Base-by-base conservation (phyloP, 106 monocot species). In the Dendrobium chrysotoxum region DNA sequence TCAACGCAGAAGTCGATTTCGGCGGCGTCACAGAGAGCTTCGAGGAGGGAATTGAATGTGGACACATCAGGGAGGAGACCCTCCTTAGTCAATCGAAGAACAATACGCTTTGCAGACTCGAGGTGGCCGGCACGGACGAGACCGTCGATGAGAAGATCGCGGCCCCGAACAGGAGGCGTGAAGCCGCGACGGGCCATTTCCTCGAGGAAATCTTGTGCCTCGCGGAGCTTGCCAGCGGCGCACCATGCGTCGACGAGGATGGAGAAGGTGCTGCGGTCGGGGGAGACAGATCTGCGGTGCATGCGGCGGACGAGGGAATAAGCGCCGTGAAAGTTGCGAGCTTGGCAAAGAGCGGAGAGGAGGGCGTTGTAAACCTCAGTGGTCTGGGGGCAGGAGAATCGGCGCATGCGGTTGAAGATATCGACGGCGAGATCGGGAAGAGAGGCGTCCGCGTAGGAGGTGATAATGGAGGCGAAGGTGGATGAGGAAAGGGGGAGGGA, bases 221-320 rank as follows among this genome's bases (percentile, higher is more conserved):
- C 99, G 23, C 86, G 61, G 67, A 99, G 85, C 88, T 93, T 95
- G 7, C 95, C 99, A 7, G 91, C 89, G 12, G 88, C 80, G 78
- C 99, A 99, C 99, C 99, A 99, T 12, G 86, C 92, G 66, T 85
- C 82, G 80, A 99, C 95, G 44, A 99, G 91, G 47, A 86, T 82
- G 46, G 88, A 75, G 78, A 91, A 99, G 30, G 99, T 95, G 26
- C 58, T 23, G 58, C 90, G 84, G 79, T 93, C 88, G 31, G 88
- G 91, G 30, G 80, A 68, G 15, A 93, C 87, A 17, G 75, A 81
- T 82, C 86, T 89, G 55, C 98, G 87, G n/a, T 83, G 79, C 98
- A 99, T 99, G 17, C 98, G 86, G 78, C 92, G 90, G 41, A 95
- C 85, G 23, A 99, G 91, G 7, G 92, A 90, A 76, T 95, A 91